phyloP scores from a whole-genome alignment of 768 basidiomycete species.

The Dentipellis sp. region DNA sequence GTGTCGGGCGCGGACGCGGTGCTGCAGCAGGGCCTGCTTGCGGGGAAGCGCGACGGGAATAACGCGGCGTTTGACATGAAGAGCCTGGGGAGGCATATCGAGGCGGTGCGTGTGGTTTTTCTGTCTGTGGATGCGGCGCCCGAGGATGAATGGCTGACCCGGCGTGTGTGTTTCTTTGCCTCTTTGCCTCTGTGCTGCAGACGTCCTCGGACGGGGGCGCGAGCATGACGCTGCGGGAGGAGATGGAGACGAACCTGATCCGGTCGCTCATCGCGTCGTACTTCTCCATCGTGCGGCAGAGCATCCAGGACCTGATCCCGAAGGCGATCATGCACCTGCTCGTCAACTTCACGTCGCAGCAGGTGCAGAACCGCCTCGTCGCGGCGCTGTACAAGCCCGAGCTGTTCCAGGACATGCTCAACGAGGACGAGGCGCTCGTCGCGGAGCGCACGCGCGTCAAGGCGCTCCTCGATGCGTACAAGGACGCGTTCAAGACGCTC shows the following conservation, averaged over 20 bases:
- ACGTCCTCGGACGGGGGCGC: constrained; percentile 48
- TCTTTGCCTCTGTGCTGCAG: constrained; percentile 15
- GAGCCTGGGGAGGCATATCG: constrained; percentile 94
- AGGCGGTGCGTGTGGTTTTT: constrained; percentile 64
- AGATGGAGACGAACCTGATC: constrained; percentile 95
- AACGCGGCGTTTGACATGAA: constrained; percentile 97
- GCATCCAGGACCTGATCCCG: constrained; percentile 93
- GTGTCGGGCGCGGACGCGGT: constrained; percentile 43
- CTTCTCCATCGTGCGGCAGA: constrained; percentile 92
- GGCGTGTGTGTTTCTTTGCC: too few relatives aligned
- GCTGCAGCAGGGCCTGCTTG: constrained; percentile 53
- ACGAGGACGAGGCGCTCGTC: constrained; percentile 93
- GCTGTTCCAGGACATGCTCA: constrained; percentile 80
- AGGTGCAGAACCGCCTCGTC: constrained; percentile 96
- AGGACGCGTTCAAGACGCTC: constrained; percentile 83
- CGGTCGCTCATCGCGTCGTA: constrained; percentile 92
- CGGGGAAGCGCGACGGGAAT: constrained; percentile 63
- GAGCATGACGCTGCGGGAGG: constrained; percentile 72
- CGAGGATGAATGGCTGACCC: background rate
- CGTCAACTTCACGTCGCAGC: constrained; percentile 93
- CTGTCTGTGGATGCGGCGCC: background rate
- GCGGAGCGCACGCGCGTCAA: constrained; percentile 92
- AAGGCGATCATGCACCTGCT: constrained; percentile 99
- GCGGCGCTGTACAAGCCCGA: constrained; percentile 91
- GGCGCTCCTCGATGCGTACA: constrained; percentile 91